Base-by-base conservation (phyloP, 164 flowering plant genomes). In the Stephania japonica region DNA sequence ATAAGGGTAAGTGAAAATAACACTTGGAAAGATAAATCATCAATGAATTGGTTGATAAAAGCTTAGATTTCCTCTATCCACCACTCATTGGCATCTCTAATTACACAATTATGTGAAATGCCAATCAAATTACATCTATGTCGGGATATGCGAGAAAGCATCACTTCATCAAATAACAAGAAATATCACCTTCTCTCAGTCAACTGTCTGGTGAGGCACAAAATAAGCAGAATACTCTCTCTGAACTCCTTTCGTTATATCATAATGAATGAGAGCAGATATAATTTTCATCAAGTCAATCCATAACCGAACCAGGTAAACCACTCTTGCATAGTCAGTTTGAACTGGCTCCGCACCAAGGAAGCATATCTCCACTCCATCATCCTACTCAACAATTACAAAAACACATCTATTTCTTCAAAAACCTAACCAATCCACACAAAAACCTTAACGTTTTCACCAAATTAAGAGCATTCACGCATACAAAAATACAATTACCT, bases 141-240 rank as follows among this genome's bases (percentile, higher is more conserved):
- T n/a, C n/a, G n/a, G n/a, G n/a, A 50, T 1, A 4, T 16, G 59
- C 19, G 19, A 4, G 11, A 19, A 19, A 56, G 16, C n/a, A 1
- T 56, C 42, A 9, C 0, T 67, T 42, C 70, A 44, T 56, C 62
- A 26, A 64, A n/a, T 0, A 7, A 1, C 24, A 72, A 4, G 24
- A 42, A 42, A 69, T 5, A 70, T 75, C 42, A 93, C 99, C 91
- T 91, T 93, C 85, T 95, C 98, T 76, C 98, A 95, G n/a, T 76
- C 93, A 79, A 95, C 91, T 16, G 91, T 67, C 12, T 97, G 89
- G 18, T 97, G 94, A 65, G 99, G 98, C 63, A 91, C 97, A 80
- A 93, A 92, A 80, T 87, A 95, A 65, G 93, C 79, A 80, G 72
- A 86, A 72, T 90, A 90, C 76, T 95, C 98, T 69, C 89, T 87